Base-by-base conservation (phyloP, 345 rosid species). In the Sonneratia caseolaris region DNA sequence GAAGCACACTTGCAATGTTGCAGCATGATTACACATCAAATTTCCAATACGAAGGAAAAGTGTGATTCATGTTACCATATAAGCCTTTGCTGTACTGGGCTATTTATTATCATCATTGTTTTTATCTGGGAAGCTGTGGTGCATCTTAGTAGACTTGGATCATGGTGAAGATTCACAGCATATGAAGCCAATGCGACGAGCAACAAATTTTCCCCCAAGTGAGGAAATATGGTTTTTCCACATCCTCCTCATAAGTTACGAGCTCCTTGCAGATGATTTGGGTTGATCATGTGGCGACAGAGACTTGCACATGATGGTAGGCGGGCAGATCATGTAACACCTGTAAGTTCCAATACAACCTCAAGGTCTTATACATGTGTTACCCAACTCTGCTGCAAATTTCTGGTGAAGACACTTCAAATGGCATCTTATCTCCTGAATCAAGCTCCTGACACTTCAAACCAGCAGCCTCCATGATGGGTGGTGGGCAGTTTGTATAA, bases 11-110 rank as follows among this genome's bases (percentile, higher is more conserved):
- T 72, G 83, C 92, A 59, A 69, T 73, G 61, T 76, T 95, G 90
- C 92, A 84, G 79, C 90, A 87, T 64, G 98, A 92, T 73, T 86
- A 89, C 84, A 88, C 86, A 77, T 73, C 81, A 76, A 86, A 90
- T 79, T 95, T 92, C 86, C 88, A 80, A 75, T 92, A 89, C 37
- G 84, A 62, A 81, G 98, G 98, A 72, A 95, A 95, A 84, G 98
- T 92, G 69, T 95, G 82, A 88, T 75, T 21, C 51, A 12, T 37
- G 53, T 55, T 11, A 27, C 18, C 13, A n/a, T 24, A 14, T 35
- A 10, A 62, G 38, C 51, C 49, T 7, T 16, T 37, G 66, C 24
- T 6, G 55, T 10, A 3, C 22, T 10, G 6, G 48, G 27, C 22
- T 67, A 18, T 37, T 14, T 15, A 67, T 42, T 42, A 42, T 42